Conservation (phyloP, 1,284 basidiomycete genomes). For the Pseudozyma sp. region DNA sequence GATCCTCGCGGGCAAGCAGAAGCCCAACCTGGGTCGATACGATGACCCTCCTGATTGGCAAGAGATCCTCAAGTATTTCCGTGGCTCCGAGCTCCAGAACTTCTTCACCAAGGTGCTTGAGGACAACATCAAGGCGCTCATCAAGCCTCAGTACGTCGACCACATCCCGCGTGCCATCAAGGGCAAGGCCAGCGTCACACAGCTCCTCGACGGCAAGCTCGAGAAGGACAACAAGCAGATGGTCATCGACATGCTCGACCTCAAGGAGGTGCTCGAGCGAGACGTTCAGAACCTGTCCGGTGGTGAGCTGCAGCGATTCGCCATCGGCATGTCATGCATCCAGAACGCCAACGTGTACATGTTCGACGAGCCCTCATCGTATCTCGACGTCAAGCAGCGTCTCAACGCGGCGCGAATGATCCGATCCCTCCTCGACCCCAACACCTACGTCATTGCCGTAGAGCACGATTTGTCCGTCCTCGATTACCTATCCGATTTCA, state of each 20-base stretch:
- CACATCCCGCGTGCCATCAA: conserved; percentile 68
- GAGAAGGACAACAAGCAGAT: conserved; percentile 65
- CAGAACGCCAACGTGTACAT: conserved; percentile 69
- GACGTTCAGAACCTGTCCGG: conserved; percentile 66
- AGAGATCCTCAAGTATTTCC: conserved; percentile 68
- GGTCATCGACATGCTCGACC: conserved; percentile 62
- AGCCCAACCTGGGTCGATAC: conserved; percentile 68
- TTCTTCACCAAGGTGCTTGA: conserved; percentile 69
- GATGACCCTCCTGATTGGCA: conserved; percentile 69
- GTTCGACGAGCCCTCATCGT: conserved; percentile 69
- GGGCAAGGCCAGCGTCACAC: conserved; percentile 59
- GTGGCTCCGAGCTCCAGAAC: conserved; percentile 68
- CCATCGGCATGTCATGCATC: conserved; percentile 68
- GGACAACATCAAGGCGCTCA: conserved; percentile 69
- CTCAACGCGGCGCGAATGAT: conserved; percentile 67
- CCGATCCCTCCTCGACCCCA: conserved; percentile 63
- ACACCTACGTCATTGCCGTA: conserved; percentile 68
- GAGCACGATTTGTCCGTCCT: conserved; percentile 68
- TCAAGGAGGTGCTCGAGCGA: conserved; percentile 64
- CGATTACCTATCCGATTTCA: conserved; percentile 68
- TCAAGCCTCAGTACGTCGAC: conserved; percentile 69
- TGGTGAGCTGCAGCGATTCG: conserved; percentile 68
- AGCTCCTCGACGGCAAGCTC: conserved; percentile 65
- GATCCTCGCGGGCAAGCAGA: conserved; percentile 68
- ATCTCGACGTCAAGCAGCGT: conserved; percentile 69